Evolutionary conservation across 495 filamentous ascomycete species (phyloP), one percentile per base, ranked within the genome.

Genomic region (Lasiosphaeria miniovina): DNA sequence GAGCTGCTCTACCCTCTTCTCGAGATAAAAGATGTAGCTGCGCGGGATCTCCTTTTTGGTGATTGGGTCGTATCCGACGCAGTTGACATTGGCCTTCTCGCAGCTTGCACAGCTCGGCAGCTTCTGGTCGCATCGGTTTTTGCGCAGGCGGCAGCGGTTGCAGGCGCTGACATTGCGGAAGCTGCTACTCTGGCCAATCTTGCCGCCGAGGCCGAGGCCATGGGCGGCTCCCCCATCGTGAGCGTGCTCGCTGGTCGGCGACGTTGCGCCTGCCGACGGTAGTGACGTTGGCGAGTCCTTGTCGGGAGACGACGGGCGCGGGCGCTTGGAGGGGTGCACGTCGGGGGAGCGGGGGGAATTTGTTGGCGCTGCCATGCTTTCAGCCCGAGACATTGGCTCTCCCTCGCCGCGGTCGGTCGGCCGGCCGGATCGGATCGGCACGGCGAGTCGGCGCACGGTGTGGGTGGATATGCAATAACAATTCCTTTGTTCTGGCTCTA

Each of bases 151-250:
- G 70, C 93, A 98, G 24, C 93, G 85, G 75, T 96, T 95, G 71
- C 93, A 98, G 51, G 93, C 93, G 62, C 89, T 93, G 60, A 98
- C 93, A 71, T 96, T 96, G 65, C 93, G 88, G 73, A 97, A 96
- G 65, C 73, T 82, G 65, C 75, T 81, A 57, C 77, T 80, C 61
- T 81, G 79, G 1, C 77, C 75, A 17, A 72, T 68, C 65, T 79
- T 82, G 34, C 66, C 65, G n/a, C 49, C 62, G 12, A 43, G 54
- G 9, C 17, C 54, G 40, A 38, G 49, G 41, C 59, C 57, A 38
- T 49, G 56, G 24, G 56, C 57, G 33, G 63, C 49, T 15, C 56
- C 43, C 34, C 68, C 71, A 60, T 73, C 65, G 54, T 66, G 57
- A n/a, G 62, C 43, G 52, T 75, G 68, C 58, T 80, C 77, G 57